Percentiles rank a stretch among this genome's conserved stretches.
phyloP scores from a whole-genome alignment of 1,284 basidiomycete species.

The Exobasidium cylindrosporum region DNA sequence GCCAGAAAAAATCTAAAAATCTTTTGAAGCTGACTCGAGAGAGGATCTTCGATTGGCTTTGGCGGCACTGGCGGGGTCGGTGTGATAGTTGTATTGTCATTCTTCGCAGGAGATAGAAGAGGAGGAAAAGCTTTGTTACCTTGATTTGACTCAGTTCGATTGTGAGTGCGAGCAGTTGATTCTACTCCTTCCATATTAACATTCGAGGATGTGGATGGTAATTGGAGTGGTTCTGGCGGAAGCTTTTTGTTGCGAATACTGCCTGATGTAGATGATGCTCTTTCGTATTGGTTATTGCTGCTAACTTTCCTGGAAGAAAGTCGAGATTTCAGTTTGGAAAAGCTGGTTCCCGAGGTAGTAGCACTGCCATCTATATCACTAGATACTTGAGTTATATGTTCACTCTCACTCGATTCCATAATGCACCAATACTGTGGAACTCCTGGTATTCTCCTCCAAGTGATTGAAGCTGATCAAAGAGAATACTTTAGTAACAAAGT shows the following conservation, averaged over 20 bases:
- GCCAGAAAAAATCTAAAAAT: slow-evolving; percentile 1
- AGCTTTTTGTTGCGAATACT: too few relatives aligned
- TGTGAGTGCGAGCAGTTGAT: background rate
- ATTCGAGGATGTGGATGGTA: background rate
- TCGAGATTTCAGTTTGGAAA: background rate
- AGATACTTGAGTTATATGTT: background rate
- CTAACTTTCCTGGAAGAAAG: background rate
- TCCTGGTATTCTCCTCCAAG: too few relatives aligned
- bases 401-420: background rate
- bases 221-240: background rate
- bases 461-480: too few relatives aligned
- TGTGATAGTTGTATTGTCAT: too few relatives aligned
- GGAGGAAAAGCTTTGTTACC: background rate
- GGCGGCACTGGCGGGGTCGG: too few relatives aligned
- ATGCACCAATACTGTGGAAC: too few relatives aligned
- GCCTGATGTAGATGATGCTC: too few relatives aligned
- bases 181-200: background rate
- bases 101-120: background rate
- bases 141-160: background rate
- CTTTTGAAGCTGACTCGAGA: background rate
- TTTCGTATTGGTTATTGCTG: too few relatives aligned
- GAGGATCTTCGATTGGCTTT: background rate
- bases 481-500: too few relatives aligned
- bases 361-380: background rate
- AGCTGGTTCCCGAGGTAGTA: background rate